A percentile compares a stretch with the other conserved stretches of the same genome.
Evolutionary conservation across 2,329 filamentous ascomycete species (phyloP).

Genomic region (Lecanoromycetidae sp.): DNA sequence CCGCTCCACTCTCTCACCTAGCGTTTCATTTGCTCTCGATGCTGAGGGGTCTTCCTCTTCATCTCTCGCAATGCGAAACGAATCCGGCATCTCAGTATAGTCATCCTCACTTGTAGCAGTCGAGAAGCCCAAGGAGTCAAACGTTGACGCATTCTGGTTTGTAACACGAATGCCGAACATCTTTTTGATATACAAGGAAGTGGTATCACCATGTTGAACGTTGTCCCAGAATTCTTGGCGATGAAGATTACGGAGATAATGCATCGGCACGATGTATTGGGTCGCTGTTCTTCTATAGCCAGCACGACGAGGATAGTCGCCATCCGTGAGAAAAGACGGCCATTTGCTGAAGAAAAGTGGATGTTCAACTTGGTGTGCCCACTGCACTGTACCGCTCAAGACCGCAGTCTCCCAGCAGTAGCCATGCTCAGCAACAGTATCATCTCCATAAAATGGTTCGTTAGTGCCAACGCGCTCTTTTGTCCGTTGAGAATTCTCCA

Average conservation of each 20-base stretch:
- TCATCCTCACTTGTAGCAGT: background rate
- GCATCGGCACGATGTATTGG: background rate
- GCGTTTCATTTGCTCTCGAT: background rate
- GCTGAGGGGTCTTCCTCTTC: background rate
- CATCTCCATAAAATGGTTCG: background rate
- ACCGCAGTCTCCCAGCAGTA: conserved; percentile 4
- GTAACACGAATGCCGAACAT: background rate
- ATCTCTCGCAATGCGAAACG: background rate
- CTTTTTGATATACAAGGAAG: background rate
- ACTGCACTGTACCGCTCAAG: background rate
- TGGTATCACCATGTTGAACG: background rate
- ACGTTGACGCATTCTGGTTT: background rate
- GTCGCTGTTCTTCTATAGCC: background rate
- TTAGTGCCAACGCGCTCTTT: background rate
- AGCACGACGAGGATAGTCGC: background rate
- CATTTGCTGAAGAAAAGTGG: conserved; percentile 7
- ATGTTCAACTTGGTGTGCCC: background rate
- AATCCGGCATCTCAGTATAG: background rate
- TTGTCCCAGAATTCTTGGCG: conserved; percentile 4
- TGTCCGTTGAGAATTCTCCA: background rate
- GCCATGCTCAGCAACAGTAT: conserved; percentile 1
- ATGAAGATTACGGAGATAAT: background rate
- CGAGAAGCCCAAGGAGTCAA: background rate
- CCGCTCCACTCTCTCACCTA: background rate
- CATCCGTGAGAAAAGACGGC: conserved; percentile 1